Base-by-base conservation (phyloP, 495 filamentous ascomycete species). In the Lepraria neglecta region DNA sequence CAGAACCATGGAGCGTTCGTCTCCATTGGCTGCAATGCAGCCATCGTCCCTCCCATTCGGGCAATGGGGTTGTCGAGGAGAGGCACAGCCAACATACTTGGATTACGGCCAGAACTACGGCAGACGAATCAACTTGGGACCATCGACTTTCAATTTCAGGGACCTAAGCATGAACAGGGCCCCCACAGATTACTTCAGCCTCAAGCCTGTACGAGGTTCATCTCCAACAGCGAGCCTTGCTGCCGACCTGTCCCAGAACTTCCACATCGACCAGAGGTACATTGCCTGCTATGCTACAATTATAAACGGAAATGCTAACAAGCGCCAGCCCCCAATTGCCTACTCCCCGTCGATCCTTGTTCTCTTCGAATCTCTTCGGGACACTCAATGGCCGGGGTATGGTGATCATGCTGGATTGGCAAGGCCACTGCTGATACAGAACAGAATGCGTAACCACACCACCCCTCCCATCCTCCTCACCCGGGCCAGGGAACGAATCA, bases 171-270 rank as follows among this genome's bases (percentile, higher is more conserved):
- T 84, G 88, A 86, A 80, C 78, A 87, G 73, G 74, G 77, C 72
- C 40, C 62, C 72, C 19, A 71, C 77, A 56, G 92, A 95, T 66
- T 96, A 92, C 76, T 95, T 95, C 76, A 81, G 76, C 63, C 73
- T 87, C 65, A 87, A 88, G 67, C 78, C 83, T 28, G 76, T 90
- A 60, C 84, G 84, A 56, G 90, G 90, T 30, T 95, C 94, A 9
- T 98, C 94, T 44, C 94, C 94, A 10, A 89, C 90, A 35, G 84
- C 90, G 3, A 94, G 89, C 68, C 75, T 98, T 63, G 92, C 91
- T 24, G 91, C 91, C 48, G 94, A 97, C 73, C 80, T 97, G 66
- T 96, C 91, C 48, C 91, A 95, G 71, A 98, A 97, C 77, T 96
- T 97, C 68, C 91, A 91, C 65, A 86, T 96, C 68, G 91, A 96